These are phyloP conservation scores for Eucalyptus regnans DNA, from an alignment of 345 rosid genomes.

Conservation along the genomic window DNA sequence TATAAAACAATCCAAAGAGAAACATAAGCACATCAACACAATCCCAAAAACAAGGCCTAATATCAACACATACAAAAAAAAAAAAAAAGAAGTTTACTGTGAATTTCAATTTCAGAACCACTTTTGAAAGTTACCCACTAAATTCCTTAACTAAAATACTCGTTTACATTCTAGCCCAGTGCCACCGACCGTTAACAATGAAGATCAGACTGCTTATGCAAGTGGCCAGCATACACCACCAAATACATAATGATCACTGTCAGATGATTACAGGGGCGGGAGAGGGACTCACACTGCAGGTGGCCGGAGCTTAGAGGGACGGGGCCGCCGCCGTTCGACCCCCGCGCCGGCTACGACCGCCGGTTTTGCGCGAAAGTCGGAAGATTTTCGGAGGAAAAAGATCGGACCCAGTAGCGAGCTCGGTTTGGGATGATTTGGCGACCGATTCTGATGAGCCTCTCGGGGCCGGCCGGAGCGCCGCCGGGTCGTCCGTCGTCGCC, in stretches of 20 bases:
- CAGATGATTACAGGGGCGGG: neutral
- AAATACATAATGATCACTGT: neutral
- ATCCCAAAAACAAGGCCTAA: neutral
- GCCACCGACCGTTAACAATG: neutral
- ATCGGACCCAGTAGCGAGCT: neutral
- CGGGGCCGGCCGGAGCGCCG: neutral
- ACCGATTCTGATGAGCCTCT: neutral
- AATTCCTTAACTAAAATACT: neutral
- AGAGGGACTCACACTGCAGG: neutral
- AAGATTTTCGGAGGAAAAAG: neutral
- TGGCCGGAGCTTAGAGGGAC: neutral
- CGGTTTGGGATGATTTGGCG: neutral
- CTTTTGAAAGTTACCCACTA: neutral
- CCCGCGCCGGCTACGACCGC: neutral
- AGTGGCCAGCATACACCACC: neutral
- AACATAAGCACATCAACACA: neutral
- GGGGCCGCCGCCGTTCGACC: neutral
- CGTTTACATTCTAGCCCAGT: neutral
- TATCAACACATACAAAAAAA: neutral
- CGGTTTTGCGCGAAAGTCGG: neutral
- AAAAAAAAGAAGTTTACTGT: neutral
- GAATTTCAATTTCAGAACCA: neutral
- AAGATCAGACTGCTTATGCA: neutral
- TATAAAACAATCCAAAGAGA: neutral
- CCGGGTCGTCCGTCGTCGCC: neutral